Evolutionary conservation across 805 yeast species (phyloP).

Genomic region (Candida michaelii): DNA sequence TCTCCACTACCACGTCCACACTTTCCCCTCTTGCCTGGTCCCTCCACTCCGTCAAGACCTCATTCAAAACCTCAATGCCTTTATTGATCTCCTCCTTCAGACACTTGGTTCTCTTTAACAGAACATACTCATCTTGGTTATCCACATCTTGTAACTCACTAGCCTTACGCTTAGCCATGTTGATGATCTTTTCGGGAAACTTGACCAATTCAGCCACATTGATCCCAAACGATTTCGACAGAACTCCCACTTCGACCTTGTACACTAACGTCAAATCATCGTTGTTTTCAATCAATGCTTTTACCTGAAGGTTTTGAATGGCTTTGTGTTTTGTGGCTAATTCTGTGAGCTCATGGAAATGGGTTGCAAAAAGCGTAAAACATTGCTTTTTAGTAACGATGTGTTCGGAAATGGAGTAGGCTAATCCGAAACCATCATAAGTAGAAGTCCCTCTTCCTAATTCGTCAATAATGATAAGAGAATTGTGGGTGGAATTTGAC

Average conservation of each 20-base stretch:
- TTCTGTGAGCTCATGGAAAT: conserved; percentile 92
- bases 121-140: conserved; percentile 40
- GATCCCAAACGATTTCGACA: conserved; percentile 95
- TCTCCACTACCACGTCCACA: too few relatives aligned
- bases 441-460: conserved; percentile 89
- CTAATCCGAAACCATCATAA: conserved; percentile 96
- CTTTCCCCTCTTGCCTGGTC: too few relatives aligned
- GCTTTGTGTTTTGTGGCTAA: conserved; percentile 59
- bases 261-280: conserved; percentile 83
- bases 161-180: conserved; percentile 95
- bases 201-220: conserved; percentile 96
- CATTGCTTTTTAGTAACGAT: conserved; percentile 70
- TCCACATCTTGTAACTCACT: conserved; percentile 70
- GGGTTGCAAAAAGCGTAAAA: conserved; percentile 92
- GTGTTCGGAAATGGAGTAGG: conserved; percentile 93
- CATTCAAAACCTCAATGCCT: conserved; percentile 53
- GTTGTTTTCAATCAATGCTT: conserved; percentile 73
- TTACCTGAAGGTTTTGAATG: conserved; percentile 86
- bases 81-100: conserved; percentile 48
- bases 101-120: conserved; percentile 52
- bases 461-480: conserved; percentile 89
- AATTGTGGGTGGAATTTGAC: conserved; percentile 72
- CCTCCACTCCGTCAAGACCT: conserved; percentile 59
- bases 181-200: conserved; percentile 85
- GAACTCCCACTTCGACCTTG: conserved; percentile 93